Evolutionary conservation across 441 rosid genomes (phyloP), one percentile per base, ranked within the genome.

Genomic region (Gossypium davidsonii): DNA sequence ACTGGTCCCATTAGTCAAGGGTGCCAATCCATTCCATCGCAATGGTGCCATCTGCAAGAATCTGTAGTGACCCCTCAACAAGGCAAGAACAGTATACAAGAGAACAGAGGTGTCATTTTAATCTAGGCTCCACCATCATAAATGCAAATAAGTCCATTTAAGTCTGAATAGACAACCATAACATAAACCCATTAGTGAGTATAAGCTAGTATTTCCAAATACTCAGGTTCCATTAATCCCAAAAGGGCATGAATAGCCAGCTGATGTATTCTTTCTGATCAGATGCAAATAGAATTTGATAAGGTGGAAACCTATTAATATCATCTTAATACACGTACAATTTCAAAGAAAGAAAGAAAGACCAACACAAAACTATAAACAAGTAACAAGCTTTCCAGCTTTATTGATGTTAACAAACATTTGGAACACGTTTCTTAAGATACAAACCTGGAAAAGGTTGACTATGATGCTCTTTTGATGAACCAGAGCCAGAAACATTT

Each of bases 361-460:
- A 51, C 14, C 39, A n/a, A 67, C n/a, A 31, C 46, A 20, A 31
- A 68, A 21, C 46, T 28, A 53, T n/a, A 18, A 71, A 28, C 28
- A 49, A 64, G 61, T 17, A 52, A 67, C 46, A 42, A 49, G 31
- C 6, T 68, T 57, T 57, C 56, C 11, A 9, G 18, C 9, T 70
- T 12, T 44, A 17, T 26, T 59, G 62, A 57, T 15, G 52, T 10
- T 2, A 57, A 61, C 37, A 26, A 60, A 51, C 2, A 39, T 31
- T 44, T 15, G n/a, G 9, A 15, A 59, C 61, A 70, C n/a, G 25
- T 60, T 61, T 72, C 74, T 23, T 57, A 44, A 49, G 61, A 37
- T 53, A 83, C 86, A 74, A 80, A 91, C 97, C 97, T 88, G 93
- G 79, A 82, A 71, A 81, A 2, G 84, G 75, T 59, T 80, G 80